Evolutionary conservation across 106 monocot genomes (phyloP).

Genomic region (Phalaenopsis aphrodite): DNA sequence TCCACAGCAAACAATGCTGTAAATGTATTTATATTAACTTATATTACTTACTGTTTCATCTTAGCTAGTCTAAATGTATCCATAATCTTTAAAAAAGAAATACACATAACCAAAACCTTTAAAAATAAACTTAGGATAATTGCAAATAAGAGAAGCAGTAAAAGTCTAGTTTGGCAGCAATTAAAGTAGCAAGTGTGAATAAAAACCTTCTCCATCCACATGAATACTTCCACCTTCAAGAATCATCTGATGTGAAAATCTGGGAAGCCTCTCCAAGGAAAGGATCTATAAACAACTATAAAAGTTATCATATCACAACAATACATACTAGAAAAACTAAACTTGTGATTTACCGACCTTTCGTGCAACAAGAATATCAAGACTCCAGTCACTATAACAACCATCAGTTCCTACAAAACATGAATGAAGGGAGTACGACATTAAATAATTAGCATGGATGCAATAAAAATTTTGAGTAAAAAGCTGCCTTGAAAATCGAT

Average conservation of each 20-base stretch:
- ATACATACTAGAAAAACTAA: conserved; percentile 2
- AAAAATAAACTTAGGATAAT: background rate
- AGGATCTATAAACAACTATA: conserved; percentile 43
- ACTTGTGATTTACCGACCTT: conserved; percentile 37
- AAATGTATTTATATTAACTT: background rate
- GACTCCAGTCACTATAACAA: conserved; percentile 89
- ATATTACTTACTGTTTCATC: background rate
- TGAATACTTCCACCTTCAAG: conserved; percentile 99
- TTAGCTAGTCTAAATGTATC: background rate
- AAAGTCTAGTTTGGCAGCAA: background rate
- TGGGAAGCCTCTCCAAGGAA: conserved; percentile 55
- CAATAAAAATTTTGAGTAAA: background rate
- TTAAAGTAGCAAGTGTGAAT: background rate
- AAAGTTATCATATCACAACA: background rate
- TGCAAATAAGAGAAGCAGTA: background rate
- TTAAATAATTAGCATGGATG: background rate
- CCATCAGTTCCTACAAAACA: conserved; percentile 53
- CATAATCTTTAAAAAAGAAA: background rate
- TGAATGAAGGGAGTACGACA: background rate
- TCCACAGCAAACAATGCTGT: background rate
- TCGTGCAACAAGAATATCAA: conserved; percentile 69
- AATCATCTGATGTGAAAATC: conserved; percentile 76
- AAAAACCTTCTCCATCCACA: conserved; percentile 91
- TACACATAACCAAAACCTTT: background rate
- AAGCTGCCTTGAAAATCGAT: background rate